phyloP scores from a whole-genome alignment of 306 rosid species.

The Bauhinia variegata region DNA sequence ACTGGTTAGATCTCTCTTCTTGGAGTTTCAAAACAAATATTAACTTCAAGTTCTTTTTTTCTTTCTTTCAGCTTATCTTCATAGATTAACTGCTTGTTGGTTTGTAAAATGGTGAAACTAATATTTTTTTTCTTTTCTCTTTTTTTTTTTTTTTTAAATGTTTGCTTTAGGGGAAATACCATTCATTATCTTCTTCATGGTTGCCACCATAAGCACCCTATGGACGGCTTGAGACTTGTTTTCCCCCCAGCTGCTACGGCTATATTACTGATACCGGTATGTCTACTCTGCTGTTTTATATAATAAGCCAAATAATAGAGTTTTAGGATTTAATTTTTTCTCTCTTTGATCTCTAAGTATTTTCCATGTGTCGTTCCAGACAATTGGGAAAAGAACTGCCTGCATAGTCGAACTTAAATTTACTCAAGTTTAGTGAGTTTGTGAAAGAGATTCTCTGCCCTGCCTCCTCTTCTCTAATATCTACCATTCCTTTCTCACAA shows the following conservation, averaged over 20 bases:
- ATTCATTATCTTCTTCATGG: constrained; percentile 94
- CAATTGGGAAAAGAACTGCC: constrained; percentile 15
- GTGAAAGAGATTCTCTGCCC: neutral
- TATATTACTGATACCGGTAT: constrained; percentile 70
- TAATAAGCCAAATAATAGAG: constrained; percentile 19
- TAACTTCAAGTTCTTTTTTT: constrained; percentile 21
- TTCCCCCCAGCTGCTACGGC: constrained; percentile 95
- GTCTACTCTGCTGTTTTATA: constrained; percentile 29
- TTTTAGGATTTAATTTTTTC: constrained; percentile 9
- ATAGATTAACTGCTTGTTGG: constrained; percentile 8
- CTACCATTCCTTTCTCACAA: neutral
- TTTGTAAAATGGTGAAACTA: constrained; percentile 15
- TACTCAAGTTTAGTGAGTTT: constrained; percentile 11
- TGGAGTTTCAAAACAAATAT: constrained; percentile 1
- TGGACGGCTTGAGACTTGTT: constrained; percentile 96
- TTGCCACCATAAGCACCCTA: constrained; percentile 98
- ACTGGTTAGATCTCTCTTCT: constrained; percentile 62
- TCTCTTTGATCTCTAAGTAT: neutral
- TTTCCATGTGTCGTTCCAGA: too few species aligned
- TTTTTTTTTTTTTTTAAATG: constrained; percentile 18
- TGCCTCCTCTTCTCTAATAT: neutral
- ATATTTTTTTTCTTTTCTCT: too few species aligned
- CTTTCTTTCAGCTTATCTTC: constrained; percentile 8
- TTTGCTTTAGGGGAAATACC: constrained; percentile 79
- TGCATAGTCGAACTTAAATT: neutral